Conservation (phyloP, 306 rosid genomes). For the Myrica gale region DNA sequence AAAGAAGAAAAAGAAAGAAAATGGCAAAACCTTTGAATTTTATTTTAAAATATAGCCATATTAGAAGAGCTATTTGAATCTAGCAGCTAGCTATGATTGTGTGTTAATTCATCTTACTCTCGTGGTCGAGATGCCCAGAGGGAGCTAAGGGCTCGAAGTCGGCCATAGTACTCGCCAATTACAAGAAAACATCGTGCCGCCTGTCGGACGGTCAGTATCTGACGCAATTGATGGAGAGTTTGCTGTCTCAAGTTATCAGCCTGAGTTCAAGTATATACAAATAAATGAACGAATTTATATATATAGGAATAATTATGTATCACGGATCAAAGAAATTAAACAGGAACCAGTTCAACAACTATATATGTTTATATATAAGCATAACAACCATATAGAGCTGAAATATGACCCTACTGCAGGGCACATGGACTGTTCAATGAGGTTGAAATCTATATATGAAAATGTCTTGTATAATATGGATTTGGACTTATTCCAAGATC, state of each 20-base stretch:
- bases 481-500: constrained; percentile 35
- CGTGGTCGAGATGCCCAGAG: constrained; percentile 88
- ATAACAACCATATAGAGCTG: constrained; percentile 34
- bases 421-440: constrained; percentile 22
- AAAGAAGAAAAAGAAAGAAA: neutral
- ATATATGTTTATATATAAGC: constrained; percentile 14
- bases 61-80: too few species aligned
- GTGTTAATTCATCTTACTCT: constrained; percentile 67
- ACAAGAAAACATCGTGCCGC: constrained; percentile 75
- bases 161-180: constrained; percentile 77
- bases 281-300: neutral
- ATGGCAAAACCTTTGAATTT: too few species aligned
- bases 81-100: neutral
- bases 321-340: neutral
- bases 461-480: constrained; percentile 34
- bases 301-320: too few species aligned
- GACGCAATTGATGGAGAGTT: constrained; percentile 73
- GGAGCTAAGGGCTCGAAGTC: constrained; percentile 88
- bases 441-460: constrained; percentile 30
- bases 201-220: constrained; percentile 71
- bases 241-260: constrained; percentile 91
- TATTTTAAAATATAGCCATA: neutral
- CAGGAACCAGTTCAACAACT: neutral
- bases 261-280: constrained; percentile 35
- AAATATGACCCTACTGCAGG: constrained; percentile 34